Base-by-base conservation (phyloP, 441 rosid species). In the Mallotus japonicus region DNA sequence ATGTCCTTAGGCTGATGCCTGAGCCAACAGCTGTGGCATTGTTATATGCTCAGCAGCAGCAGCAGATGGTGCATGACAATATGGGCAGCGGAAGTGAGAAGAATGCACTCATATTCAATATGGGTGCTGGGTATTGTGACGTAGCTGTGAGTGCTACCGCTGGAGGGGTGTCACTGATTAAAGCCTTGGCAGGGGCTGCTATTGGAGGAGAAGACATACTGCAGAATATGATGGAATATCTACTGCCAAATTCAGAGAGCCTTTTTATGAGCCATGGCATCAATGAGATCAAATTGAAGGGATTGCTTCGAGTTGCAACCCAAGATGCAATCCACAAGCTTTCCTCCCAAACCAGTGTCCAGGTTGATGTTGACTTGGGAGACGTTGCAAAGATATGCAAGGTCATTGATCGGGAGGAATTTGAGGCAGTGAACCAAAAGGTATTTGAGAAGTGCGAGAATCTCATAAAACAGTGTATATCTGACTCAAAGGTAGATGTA, bases 111-210 rank as follows among this genome's bases (percentile, higher is more conserved):
- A 87, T 94, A 79, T 92, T 94, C 75, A 94, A 90, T 70, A 84
- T 90, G 87, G 96, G 98, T 67, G 97, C 96, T 42, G 96, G 97
- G 24, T 90, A 86, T 74, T 87, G 89, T 54, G 98, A 94, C 44
- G 92, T 92, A 20, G 90, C 91, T n/a, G 92, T 92, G 53, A 80
- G 88, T 53, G 88, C 93, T 11, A 92, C 96, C 17, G 97, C 88
- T 37, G 96, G 98, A 70, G 96, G 98, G 37, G 95, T 94, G 80
- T 90, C 96, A 15, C 95, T 88, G 80, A 90, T 94, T 51, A 94
- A 89, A 75, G 86, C 95, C 22, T 81, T 94, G 53, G 80, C 89
- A 0, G 98, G 98, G 72, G 87, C 70, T 59, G 66, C 92, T 19
- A 69, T 81, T 28, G 98, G 98, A 63, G 98, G 97, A 42, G 98